These are phyloP conservation scores for Amauroascus verrucosus DNA, from an alignment of 2,329 filamentous ascomycete genomes.

Conservation along the genomic window DNA sequence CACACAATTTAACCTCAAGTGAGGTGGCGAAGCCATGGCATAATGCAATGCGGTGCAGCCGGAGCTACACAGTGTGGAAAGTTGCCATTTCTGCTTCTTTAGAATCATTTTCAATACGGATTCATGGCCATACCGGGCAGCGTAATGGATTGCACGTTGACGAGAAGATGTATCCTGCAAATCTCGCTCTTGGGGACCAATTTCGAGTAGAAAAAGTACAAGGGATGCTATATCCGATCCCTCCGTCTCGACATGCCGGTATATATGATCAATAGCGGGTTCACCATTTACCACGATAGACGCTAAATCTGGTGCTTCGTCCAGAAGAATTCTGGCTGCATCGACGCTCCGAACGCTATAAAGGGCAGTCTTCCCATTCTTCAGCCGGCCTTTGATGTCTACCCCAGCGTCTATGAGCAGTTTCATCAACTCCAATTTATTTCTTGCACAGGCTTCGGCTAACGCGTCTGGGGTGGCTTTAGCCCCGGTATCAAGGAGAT, in stretches of 20 bases:
- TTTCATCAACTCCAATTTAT: constrained; percentile 1
- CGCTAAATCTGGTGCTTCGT: not conserved
- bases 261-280: not conserved
- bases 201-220: not conserved
- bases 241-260: not conserved
- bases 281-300: not conserved
- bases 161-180: not conserved
- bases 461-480: not conserved
- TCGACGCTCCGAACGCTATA: not conserved
- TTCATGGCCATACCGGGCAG: constrained; percentile 1
- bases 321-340: not conserved
- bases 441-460: not conserved
- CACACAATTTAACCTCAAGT: not conserved
- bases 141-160: not conserved
- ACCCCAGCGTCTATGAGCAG: constrained; percentile 2
- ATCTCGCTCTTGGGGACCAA: not conserved
- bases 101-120: not conserved
- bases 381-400: not conserved
- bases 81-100: not conserved
- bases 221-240: not conserved
- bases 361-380: constrained; percentile 1
- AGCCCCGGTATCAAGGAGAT: not conserved
- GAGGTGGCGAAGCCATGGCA: not conserved
- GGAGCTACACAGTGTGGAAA: not conserved
- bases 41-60: not conserved